A percentile compares a stretch with the other conserved stretches of the same genome.
Conservation (phyloP, 148 eudicot species). For the Persicaria tinctoria region DNA sequence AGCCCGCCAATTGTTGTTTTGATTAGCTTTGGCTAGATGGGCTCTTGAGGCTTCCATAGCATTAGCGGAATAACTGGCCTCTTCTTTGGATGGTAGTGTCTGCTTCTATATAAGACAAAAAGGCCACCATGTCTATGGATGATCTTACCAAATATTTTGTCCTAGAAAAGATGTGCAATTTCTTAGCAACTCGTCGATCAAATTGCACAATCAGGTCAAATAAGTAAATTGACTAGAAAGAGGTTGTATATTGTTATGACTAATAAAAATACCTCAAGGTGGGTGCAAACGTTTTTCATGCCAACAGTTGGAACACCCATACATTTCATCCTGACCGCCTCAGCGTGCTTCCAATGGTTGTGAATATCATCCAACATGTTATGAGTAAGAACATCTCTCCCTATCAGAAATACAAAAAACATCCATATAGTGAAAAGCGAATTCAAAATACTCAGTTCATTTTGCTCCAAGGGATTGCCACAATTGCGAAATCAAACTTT, state of each 20-base stretch:
- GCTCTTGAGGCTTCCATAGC: conserved; percentile 97
- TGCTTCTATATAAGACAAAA: conserved; percentile 73
- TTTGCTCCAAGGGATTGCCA: background rate
- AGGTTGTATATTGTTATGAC: background rate
- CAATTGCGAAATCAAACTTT: background rate
- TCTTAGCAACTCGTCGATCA: background rate
- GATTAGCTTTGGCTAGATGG: conserved; percentile 77
- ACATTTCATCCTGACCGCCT: conserved; percentile 86
- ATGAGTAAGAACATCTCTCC: conserved; percentile 91
- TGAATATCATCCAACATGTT: conserved; percentile 92
- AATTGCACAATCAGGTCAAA: background rate
- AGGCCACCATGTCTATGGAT: conserved; percentile 68
- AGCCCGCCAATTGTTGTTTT: conserved; percentile 85
- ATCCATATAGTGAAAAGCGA: no score
- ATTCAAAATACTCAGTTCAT: background rate
- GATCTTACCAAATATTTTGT: conserved; percentile 79
- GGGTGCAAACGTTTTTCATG: conserved; percentile 78
- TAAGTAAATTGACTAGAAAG: background rate
- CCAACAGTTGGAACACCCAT: conserved; percentile 96
- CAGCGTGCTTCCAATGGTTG: conserved; percentile 80
- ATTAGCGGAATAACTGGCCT: conserved; percentile 77
- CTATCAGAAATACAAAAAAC: conserved; percentile 26
- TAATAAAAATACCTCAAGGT: conserved; percentile 60
- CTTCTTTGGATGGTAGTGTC: conserved; percentile 67
- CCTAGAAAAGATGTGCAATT: conserved; percentile 33